Percentiles rank a stretch among this genome's conserved stretches.
phyloP scores from a whole-genome alignment of 2,329 filamentous ascomycete genomes.

The Colletotrichum sp. region DNA sequence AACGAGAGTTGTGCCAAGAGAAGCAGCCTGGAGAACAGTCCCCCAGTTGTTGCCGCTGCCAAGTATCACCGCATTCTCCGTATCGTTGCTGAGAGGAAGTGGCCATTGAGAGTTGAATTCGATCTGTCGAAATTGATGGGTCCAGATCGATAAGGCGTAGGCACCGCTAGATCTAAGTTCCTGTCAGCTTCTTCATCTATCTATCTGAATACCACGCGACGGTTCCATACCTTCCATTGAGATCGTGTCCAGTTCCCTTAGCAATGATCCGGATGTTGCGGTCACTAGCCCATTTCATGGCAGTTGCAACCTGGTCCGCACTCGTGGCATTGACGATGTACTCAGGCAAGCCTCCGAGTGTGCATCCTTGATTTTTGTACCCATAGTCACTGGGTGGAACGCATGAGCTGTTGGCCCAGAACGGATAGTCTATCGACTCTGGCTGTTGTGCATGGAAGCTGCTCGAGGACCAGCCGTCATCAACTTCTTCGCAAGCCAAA shows the following conservation, averaged over 20 bases:
- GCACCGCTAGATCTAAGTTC: not conserved
- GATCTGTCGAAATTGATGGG: slow-evolving; percentile 5
- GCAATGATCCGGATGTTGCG: slow-evolving; percentile 54
- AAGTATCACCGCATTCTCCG: not conserved
- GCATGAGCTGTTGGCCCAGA: not conserved
- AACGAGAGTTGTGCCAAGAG: slow-evolving; percentile 41
- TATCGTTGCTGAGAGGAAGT: not conserved
- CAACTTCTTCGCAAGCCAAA: not conserved
- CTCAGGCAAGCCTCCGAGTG: slow-evolving; percentile 33
- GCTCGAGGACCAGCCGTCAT: not conserved
- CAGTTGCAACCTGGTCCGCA: slow-evolving; percentile 29
- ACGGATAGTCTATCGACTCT: not conserved
- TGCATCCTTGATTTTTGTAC: slow-evolving; percentile 29
- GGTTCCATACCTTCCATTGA: slow-evolving; percentile 53
- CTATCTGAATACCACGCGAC: not conserved
- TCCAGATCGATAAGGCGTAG: slow-evolving; percentile 23
- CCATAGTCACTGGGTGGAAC: not conserved
- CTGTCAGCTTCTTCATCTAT: slow-evolving; percentile 23
- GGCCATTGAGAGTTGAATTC: not conserved
- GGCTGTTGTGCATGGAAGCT: not conserved
- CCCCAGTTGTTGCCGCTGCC: slow-evolving; percentile 24
- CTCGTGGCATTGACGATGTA: slow-evolving; percentile 39
- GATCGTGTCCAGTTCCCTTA: slow-evolving; percentile 59
- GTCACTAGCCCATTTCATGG: slow-evolving; percentile 4
- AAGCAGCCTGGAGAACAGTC: slow-evolving; percentile 46